These are phyloP conservation scores for Gastrolobium bilobum DNA, from an alignment of 306 rosid species.

Conservation along the genomic window DNA sequence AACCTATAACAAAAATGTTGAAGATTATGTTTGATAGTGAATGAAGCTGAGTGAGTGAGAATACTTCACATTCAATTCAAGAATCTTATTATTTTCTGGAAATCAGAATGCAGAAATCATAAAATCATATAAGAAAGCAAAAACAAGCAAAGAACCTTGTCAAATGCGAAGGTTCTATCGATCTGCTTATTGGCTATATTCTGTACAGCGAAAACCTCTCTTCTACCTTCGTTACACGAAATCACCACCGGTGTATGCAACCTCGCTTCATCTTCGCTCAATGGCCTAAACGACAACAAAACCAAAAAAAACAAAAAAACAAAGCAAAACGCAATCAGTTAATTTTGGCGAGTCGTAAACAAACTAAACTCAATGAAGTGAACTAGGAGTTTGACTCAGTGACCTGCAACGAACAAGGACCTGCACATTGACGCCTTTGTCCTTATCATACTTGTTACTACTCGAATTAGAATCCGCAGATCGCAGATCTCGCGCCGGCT, in stretches of 20 bases:
- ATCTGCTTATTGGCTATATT: slow-evolving; percentile 98
- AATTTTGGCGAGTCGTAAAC: slow-evolving; percentile 27
- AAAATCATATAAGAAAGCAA: not conserved
- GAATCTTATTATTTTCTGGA: not conserved
- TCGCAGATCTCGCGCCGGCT: slow-evolving; percentile 90
- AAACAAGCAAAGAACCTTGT: slow-evolving; percentile 66
- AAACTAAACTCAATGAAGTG: not conserved
- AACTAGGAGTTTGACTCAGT: slow-evolving; percentile 44
- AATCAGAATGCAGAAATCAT: slow-evolving; percentile 21
- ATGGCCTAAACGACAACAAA: slow-evolving; percentile 50
- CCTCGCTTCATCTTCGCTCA: slow-evolving; percentile 78
- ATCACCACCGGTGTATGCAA: slow-evolving; percentile 94
- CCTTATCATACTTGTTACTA: slow-evolving; percentile 76
- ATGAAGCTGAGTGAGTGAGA: not conserved
- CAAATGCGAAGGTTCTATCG: slow-evolving; percentile 92
- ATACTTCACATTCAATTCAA: not conserved
- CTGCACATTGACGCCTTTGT: slow-evolving; percentile 98
- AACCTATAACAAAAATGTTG: slow-evolving; percentile 54
- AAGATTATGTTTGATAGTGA: not conserved
- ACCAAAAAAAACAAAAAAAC: not conserved
- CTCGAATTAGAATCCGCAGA: slow-evolving; percentile 91
- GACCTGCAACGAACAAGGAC: slow-evolving; percentile 98
- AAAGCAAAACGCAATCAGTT: slow-evolving; percentile 37
- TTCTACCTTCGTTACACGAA: slow-evolving; percentile 83
- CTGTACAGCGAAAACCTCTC: slow-evolving; percentile 91